Evolutionary conservation across 2,329 filamentous ascomycete species (phyloP).

Genomic region (Cyclaneusma minus): DNA sequence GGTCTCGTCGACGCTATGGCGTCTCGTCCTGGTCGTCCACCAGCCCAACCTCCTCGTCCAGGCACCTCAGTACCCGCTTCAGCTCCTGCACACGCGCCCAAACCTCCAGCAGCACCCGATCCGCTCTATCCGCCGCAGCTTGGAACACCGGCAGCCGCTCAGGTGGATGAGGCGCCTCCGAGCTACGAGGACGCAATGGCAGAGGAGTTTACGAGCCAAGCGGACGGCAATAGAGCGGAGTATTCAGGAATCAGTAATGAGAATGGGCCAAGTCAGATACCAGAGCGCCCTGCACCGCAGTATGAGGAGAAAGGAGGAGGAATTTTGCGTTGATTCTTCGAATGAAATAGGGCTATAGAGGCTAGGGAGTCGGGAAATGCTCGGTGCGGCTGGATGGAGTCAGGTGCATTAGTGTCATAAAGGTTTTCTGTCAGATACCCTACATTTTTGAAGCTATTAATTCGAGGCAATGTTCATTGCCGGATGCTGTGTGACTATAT

Average conservation of each 20-base stretch:
- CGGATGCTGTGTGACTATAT: too few relatives aligned
- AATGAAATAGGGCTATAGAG: too few relatives aligned
- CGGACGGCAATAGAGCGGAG: conserved; percentile 64
- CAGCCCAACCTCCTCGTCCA: conserved; percentile 5
- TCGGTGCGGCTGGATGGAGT: too few relatives aligned
- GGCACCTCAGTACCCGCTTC: too few relatives aligned
- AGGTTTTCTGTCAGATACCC: too few relatives aligned
- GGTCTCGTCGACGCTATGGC: conserved; percentile 55
- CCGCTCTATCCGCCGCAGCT: conserved; percentile 44
- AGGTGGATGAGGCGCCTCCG: conserved; percentile 67
- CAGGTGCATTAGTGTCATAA: too few relatives aligned
- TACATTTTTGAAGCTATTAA: too few relatives aligned
- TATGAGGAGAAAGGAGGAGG: too few relatives aligned
- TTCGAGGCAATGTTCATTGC: too few relatives aligned
- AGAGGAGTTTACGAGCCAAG: conserved; percentile 81
- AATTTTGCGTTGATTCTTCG: too few relatives aligned
- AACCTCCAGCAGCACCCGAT: conserved; percentile 23
- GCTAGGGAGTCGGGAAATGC: too few relatives aligned
- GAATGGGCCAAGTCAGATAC: conserved; percentile 38
- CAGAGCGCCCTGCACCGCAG: too few relatives aligned
- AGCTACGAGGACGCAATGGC: conserved; percentile 92
- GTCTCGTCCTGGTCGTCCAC: conserved; percentile 6
- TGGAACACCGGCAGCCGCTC: conserved; percentile 25
- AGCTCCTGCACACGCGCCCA: conserved; percentile 9
- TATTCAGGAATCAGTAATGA: conserved; percentile 51